Conservation (phyloP, 140 eudicot species). For the Oenanthe javanica region DNA sequence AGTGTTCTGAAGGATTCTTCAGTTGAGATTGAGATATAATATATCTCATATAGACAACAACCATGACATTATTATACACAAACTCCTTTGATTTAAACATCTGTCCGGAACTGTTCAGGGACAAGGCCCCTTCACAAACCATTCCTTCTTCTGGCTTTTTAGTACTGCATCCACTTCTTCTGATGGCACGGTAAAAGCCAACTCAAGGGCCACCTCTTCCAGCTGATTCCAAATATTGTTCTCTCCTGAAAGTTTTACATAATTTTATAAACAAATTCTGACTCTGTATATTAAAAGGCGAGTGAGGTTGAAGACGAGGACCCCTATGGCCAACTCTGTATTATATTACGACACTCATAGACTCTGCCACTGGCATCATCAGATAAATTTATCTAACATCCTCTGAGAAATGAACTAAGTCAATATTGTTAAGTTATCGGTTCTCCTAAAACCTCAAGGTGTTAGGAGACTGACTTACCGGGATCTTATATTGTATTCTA, state of each 20-base stretch:
- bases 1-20: background rate
- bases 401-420: no score
- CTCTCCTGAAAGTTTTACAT: background rate
- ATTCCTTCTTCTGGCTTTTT: constrained; percentile 36
- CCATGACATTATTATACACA: background rate
- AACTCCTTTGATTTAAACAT: background rate
- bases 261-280: background rate
- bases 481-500: no score
- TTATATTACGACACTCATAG: no score
- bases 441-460: no score
- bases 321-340: no score
- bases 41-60: no score
- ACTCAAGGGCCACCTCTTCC: constrained; percentile 55
- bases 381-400: no score
- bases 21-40: no score
- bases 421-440: no score
- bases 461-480: no score
- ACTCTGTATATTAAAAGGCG: background rate
- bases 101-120: background rate
- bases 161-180: constrained; percentile 41
- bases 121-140: constrained; percentile 24
- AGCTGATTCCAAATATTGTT: constrained; percentile 39
- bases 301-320: no score
- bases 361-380: background rate
- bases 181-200: constrained; percentile 45